These are phyloP conservation scores for Dovyalis caffra DNA, from an alignment of 345 rosid species.

Conservation along the genomic window DNA sequence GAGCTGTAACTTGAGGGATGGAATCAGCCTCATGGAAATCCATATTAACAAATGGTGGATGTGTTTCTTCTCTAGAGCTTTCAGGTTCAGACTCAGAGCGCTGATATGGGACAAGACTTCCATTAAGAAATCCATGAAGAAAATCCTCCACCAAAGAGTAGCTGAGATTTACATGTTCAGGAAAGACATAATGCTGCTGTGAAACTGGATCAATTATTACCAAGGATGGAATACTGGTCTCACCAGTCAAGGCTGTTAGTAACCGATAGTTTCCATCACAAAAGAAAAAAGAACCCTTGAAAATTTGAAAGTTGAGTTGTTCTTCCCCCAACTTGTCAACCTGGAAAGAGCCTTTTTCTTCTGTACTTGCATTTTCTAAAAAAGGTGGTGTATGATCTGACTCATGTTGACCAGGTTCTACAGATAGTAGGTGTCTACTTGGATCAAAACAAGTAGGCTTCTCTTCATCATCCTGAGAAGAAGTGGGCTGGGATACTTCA, in stretches of 20 bases:
- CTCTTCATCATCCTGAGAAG: conserved; percentile 34
- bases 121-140: conserved; percentile 58
- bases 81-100: conserved; percentile 47
- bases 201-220: conserved; percentile 63
- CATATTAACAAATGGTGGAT: conserved; percentile 75
- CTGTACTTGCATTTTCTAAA: conserved; percentile 25
- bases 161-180: conserved; percentile 38
- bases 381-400: conserved; percentile 24
- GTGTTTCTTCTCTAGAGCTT: conserved; percentile 43
- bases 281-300: conserved; percentile 69
- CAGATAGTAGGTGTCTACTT: conserved; percentile 28
- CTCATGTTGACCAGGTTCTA: conserved; percentile 31
- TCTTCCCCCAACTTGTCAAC: conserved; percentile 36
- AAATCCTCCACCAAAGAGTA: conserved; percentile 46
- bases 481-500: conserved; percentile 29
- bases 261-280: conserved; percentile 70
- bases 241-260: conserved; percentile 65
- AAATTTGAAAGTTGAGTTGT: conserved; percentile 37
- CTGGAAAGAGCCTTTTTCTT: conserved; percentile 29
- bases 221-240: conserved; percentile 65
- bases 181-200: conserved; percentile 67
- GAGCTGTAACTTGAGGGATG: conserved; percentile 64
- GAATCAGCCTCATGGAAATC: conserved; percentile 80
- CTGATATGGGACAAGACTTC: conserved; percentile 63
- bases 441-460: conserved; percentile 24